Evolutionary conservation across 2,329 filamentous ascomycete genomes (phyloP).

Genomic region (Aspergillus alliaceus): DNA sequence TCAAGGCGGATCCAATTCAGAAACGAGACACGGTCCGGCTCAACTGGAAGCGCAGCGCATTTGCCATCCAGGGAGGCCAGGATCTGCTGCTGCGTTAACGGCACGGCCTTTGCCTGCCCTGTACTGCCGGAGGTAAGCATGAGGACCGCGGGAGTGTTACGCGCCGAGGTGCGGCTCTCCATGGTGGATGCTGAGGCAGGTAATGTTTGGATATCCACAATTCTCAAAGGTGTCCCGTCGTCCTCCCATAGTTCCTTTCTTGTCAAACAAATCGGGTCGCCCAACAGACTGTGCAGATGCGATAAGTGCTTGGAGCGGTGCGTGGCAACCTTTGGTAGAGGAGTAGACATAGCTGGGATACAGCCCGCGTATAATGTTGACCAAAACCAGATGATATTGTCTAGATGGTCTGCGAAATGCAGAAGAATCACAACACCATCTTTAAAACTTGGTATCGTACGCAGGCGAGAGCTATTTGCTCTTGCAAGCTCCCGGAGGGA

Average conservation of each 20-base stretch:
- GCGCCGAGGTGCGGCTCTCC: too few relatives aligned
- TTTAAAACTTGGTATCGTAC: too few relatives aligned
- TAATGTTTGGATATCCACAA: too few relatives aligned
- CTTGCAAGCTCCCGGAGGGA: too few relatives aligned
- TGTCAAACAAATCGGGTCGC: too few relatives aligned
- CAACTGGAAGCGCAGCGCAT: conserved; percentile 12
- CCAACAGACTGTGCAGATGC: too few relatives aligned
- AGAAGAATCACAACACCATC: background rate
- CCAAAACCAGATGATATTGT: background rate
- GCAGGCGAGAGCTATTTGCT: too few relatives aligned
- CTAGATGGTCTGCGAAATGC: conserved; percentile 11
- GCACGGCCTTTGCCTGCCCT: conserved; percentile 54
- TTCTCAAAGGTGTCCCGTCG: too few relatives aligned
- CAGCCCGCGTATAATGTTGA: background rate
- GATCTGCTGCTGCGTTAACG: conserved; percentile 36
- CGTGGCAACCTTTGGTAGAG: too few relatives aligned
- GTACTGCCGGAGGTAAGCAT: conserved; percentile 58
- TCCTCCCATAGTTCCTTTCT: too few relatives aligned
- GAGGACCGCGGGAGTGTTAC: conserved; percentile 30
- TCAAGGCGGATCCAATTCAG: conserved; percentile 55
- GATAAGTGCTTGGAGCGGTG: too few relatives aligned
- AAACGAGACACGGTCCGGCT: conserved; percentile 36
- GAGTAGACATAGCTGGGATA: background rate
- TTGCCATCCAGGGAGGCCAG: conserved; percentile 34
- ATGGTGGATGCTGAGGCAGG: too few relatives aligned